Evolutionary conservation across 192 early-diverging fungal genomes (phyloP).

Genomic region (Coemansia sp.): DNA sequence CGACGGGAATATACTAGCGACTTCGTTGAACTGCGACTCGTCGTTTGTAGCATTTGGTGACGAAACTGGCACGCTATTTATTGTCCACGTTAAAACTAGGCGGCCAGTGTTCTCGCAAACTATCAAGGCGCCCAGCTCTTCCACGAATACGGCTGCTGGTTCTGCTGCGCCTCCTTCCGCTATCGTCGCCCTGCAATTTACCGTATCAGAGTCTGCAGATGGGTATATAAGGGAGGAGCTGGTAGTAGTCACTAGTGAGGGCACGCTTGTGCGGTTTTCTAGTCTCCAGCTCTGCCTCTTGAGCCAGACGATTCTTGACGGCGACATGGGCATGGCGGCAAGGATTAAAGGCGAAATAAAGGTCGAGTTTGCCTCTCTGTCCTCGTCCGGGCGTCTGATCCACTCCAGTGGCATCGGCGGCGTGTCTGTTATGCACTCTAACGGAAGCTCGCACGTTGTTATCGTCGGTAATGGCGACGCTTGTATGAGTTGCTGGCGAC

Average conservation of each 20-base stretch:
- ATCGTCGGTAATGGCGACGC: constrained; percentile 32
- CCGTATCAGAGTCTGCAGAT: background rate
- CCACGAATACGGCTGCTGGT: background rate
- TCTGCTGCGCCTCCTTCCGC: background rate
- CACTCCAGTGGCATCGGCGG: constrained; percentile 19
- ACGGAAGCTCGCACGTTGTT: constrained; percentile 14
- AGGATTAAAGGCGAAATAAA: constrained; percentile 22
- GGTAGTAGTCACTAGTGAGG: constrained; percentile 19
- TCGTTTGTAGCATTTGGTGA: constrained; percentile 55
- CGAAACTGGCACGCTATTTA: constrained; percentile 32
- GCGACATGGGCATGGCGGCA: constrained; percentile 32
- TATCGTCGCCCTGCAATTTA: constrained; percentile 26
- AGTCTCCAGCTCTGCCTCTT: constrained; percentile 23
- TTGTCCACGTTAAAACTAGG: constrained; percentile 41
- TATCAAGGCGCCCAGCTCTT: constrained; percentile 2
- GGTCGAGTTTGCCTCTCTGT: constrained; percentile 23
- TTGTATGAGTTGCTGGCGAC: constrained; percentile 42
- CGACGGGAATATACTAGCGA: constrained; percentile 12
- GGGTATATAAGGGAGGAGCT: constrained; percentile 27
- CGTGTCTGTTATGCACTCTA: constrained; percentile 20
- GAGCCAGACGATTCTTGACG: constrained; percentile 28
- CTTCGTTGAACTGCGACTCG: constrained; percentile 34
- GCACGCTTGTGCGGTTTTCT: constrained; percentile 36
- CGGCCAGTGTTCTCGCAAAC: constrained; percentile 38
- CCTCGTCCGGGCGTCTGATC: background rate